Base-by-base conservation (phyloP, 805 yeast species). In the Cyberlindnera euphorbiae region DNA sequence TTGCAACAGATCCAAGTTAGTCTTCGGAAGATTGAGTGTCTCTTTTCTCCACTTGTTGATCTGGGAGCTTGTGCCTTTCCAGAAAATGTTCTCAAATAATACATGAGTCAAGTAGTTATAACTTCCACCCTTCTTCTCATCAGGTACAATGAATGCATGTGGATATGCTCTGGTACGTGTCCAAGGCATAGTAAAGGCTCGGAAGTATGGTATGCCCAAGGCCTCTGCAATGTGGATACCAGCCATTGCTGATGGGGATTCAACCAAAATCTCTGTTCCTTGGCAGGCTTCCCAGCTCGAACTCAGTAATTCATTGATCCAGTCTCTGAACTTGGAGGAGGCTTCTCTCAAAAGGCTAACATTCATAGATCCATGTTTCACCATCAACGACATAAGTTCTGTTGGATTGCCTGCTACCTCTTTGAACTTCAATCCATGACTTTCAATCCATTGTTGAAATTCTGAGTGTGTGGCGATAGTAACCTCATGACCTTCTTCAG, bases 121-220 rank as follows among this genome's bases (percentile, higher is more conserved):
- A 8, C 89, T 82, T 3, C 97, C 96, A 9, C 96, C 96, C 56
- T 82, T 73, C 54, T 82, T 86, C 59, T 85, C 94, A 42, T 88
- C 96, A 0, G 97, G 96, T 7, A 86, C 95, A 55, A 89, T 77
- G 46, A 90, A 88, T 0, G 97, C 97, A 66, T 90, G 97, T 1
- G 97, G 97, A 55, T 90, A 90, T 0, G 96, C 95, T 47, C 95
- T 70, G 1, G 97, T 89, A 42, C 95, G 64, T 0, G 97, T 86
- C 97, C 97, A 90, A 0, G 97, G 97, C 97, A 90, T 90, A 0
- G 97, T 90, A 56, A 90, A 90, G 0, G 97, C 97, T 50, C 97
- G 69, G 65, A 85, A 83, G 56, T 90, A 90, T 0, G 97, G 95
- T 38, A 90, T 82, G 15, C 78, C 75, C 39, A 90, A 60, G 1